A percentile compares a stretch with the other conserved stretches of the same genome.
Conservation (phyloP, 208 protist genomes). For the Borovskyia barvae region DNA sequence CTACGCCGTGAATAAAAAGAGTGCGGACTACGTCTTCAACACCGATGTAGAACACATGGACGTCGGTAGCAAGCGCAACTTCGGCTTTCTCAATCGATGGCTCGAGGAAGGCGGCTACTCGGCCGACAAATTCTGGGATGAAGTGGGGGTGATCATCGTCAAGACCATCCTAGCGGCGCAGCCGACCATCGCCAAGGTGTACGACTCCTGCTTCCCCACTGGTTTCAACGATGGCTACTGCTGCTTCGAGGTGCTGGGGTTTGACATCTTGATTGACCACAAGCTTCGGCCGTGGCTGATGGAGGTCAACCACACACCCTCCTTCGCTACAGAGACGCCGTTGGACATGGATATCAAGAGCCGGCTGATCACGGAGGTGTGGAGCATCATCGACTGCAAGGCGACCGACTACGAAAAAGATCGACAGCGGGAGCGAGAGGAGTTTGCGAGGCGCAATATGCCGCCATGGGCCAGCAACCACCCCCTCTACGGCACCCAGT, state of each 20-base stretch:
- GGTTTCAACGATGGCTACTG: slow-evolving; percentile 88
- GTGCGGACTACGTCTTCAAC: slow-evolving; percentile 90
- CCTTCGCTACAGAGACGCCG: slow-evolving; percentile 90
- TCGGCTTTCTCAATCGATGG: slow-evolving; percentile 88
- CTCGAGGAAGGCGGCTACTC: slow-evolving; percentile 59
- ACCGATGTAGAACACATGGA: slow-evolving; percentile 63
- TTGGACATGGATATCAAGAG: slow-evolving; percentile 93
- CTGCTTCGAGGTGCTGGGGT: slow-evolving; percentile 97
- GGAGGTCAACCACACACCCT: slow-evolving; percentile 97
- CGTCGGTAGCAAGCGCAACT: slow-evolving; percentile 92
- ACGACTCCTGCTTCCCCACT: slow-evolving; percentile 89
- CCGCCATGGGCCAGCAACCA: slow-evolving; percentile 49
- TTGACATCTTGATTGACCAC: slow-evolving; percentile 95
- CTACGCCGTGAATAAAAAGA: slow-evolving; percentile 96
- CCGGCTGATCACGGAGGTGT: slow-evolving; percentile 81
- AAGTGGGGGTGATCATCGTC: slow-evolving; percentile 79
- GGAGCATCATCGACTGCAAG: slow-evolving; percentile 86
- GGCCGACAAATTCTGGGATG: slow-evolving; percentile 64
- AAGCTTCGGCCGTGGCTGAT: slow-evolving; percentile 94
- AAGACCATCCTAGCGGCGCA: slow-evolving; percentile 94
- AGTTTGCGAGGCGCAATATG: slow-evolving; percentile 83
- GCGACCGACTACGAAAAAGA: slow-evolving; percentile 62
- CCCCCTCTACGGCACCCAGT: slow-evolving; percentile 28
- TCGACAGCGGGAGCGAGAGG: slow-evolving; percentile 60
- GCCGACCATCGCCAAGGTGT: slow-evolving; percentile 87